Base-by-base conservation (phyloP, 116 monocot genomes). In the Cymodocea nodosa region DNA sequence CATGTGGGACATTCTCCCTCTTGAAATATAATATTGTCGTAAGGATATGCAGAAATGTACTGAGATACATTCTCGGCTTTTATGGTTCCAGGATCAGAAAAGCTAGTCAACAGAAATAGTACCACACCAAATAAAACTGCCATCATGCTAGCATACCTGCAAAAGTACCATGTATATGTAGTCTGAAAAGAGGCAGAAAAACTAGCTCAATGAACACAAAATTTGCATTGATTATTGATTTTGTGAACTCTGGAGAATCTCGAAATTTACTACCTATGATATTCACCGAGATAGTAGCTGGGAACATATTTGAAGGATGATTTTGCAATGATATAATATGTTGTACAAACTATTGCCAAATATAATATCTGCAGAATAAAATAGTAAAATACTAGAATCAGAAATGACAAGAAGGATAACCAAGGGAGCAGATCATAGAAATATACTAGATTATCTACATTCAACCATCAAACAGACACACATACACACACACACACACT, bases 61-160 rank as follows among this genome's bases (percentile, higher is more conserved):
- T 83, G 77, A 63, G 83, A 79, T 66, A 87, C 90, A 80, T 95
- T 95, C 49, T 85, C 72, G 51, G 70, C 53, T 67, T 77, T 95
- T 56, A 95, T 81, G 56, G 78, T 90, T 79, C 95, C 95, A 67
- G 95, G 90, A 78, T 95, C 90, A 74, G 95, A 87, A 76, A 95
- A 90, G 76, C 95, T 90, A 62, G 95, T 95, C 74, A 95, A 79
- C 19, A 90, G 65, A 69, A 95, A 95, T 54, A 95, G 78, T 52
- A 87, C 12, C 51, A 87, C 60, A 61, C 90, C 87, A 11, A 83
- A 66, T 11, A 71, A 77, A 77, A 87, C 86, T 14, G 83, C 95
- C 66, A 83, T 37, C 59, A 83, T 37, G 64, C 90, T 87, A 35
- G 73, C 40, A 65, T 85, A 87, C 76, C 95, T 90, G 78, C 70